Conservation (phyloP, 768 basidiomycete genomes). For the Xerocomellus intermedius region DNA sequence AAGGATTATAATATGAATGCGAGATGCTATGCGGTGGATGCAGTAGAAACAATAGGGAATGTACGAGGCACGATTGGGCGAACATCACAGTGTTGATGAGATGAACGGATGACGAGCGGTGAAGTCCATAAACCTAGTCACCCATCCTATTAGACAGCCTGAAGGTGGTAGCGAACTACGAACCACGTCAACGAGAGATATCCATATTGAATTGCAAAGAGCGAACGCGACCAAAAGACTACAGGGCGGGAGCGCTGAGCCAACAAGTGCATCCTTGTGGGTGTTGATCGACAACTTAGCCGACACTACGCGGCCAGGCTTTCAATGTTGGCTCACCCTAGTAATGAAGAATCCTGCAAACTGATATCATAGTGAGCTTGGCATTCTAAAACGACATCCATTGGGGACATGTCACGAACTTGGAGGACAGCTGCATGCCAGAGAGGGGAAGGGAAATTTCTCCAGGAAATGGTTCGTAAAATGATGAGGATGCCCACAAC, state of each 20-base stretch:
- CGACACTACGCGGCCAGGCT: neutral
- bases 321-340: conserved; percentile 17
- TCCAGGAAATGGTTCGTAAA: conserved; percentile 18
- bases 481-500: conserved; percentile 21
- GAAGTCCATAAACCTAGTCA: conserved; percentile 24
- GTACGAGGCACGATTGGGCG: conserved; percentile 18
- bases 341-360: conserved; percentile 34
- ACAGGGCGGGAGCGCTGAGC: conserved; percentile 2
- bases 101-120: conserved; percentile 16
- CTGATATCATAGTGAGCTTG: conserved; percentile 17
- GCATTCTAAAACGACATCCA: neutral
- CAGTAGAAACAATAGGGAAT: conserved; percentile 14
- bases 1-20: neutral
- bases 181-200: conserved; percentile 26
- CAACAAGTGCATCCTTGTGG: conserved; percentile 21
- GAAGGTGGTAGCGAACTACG: neutral
- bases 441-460: conserved; percentile 19
- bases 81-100: conserved; percentile 27
- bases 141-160: neutral
- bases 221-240: conserved; percentile 16
- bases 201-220: conserved; percentile 22
- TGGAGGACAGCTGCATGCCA: conserved; percentile 36
- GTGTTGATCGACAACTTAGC: neutral
- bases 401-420: conserved; percentile 23
- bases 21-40: conserved; percentile 2